Evolutionary conservation across 768 basidiomycete genomes (phyloP), one percentile per base, ranked within the genome.

Genomic region (Lactifluus echinatus): DNA sequence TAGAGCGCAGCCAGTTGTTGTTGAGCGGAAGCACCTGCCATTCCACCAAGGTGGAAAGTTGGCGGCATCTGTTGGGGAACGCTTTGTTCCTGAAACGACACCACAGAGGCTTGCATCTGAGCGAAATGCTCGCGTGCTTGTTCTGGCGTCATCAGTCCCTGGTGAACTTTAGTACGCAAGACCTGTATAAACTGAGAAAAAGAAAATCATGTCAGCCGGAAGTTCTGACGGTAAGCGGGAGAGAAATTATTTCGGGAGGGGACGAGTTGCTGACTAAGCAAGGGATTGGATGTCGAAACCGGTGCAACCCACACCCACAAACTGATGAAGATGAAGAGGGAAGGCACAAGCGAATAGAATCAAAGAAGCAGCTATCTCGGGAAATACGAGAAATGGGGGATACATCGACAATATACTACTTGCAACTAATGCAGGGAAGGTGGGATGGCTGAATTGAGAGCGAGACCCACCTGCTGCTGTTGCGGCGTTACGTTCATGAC

Each of bases 381-480:
- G 15, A 44, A 1, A 43, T 14, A 3, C 10, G 19, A 29, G 10
- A 28, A 11, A 40, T 43, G 42, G 8, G 26, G n/a, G 23, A 29
- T 31, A 46, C 3, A 24, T 10, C 4, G 26, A 53, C 28, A 17
- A 19, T 40, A 42, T 23, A 19, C 46, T 48, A 49, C 37, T 48
- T 53, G 15, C 19, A 12, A n/a, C 40, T 23, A 46, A 43, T 42
- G 42, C 39, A 33, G 50, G 15, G 33, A 37, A 36, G 24, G 51
- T 28, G 40, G n/a, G 53, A 39, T 15, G 48, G 36, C 33, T 45
- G 47, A n/a, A 31, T 34, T 50, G 26, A 26, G 17, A n/a, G 28
- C 34, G 43, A 39, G 23, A 55, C 57, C 31, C 42, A 59, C 57
- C 57, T 59, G 56, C n/a, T n/a, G n/a, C 26, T 49, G 57, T 59